Evolutionary conservation across 345 rosid genomes (phyloP), one percentile per base, ranked within the genome.

Genomic region (Cochlearia excelsa): DNA sequence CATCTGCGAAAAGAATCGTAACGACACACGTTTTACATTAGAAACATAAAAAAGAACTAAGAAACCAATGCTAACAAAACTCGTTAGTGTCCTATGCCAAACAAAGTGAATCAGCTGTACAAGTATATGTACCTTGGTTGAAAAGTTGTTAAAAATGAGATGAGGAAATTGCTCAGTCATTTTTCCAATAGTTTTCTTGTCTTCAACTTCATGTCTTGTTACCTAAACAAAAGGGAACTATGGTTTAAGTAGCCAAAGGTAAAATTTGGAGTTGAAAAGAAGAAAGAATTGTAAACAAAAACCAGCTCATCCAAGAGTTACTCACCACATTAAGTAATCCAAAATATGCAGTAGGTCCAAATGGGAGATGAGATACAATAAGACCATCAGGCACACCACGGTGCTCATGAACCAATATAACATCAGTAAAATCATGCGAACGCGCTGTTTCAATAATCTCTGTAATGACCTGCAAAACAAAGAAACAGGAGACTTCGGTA

Each of bases 111-210:
- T 6, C 2, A 16, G 54, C 23, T 68, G 26, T 23, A 46, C 3
- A n/a, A 45, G 23, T 16, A 16, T 16, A 47, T 33, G 34, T 67
- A 89, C 99, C 90, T 83, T 77, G 41, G 85, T 83, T 42, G 77
- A 78, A 71, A 93, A 89, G 70, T 87, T 87, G 77, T 85, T 66
- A 28, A 93, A 78, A 59, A 93, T 84, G 76, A 93, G 75, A 73
- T 93, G 95, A 26, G 97, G 99, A 59, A 80, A 85, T 34, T 85
- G 97, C 88, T 84, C 95, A 1, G 99, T 83, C 95, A 89, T 87
- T 31, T 85, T 77, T 50, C 99, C 95, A 7, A 80, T 80, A 9
- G 80, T 66, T 62, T 85, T 85, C 72, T 79, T 93, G 76, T 75
- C 83, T 70, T 79, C 75, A 59, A 85, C 83, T 65, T 93, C 99